Base-by-base conservation (phyloP, 352 stramenopile genomes). In the Pelagophyceae sp. region DNA sequence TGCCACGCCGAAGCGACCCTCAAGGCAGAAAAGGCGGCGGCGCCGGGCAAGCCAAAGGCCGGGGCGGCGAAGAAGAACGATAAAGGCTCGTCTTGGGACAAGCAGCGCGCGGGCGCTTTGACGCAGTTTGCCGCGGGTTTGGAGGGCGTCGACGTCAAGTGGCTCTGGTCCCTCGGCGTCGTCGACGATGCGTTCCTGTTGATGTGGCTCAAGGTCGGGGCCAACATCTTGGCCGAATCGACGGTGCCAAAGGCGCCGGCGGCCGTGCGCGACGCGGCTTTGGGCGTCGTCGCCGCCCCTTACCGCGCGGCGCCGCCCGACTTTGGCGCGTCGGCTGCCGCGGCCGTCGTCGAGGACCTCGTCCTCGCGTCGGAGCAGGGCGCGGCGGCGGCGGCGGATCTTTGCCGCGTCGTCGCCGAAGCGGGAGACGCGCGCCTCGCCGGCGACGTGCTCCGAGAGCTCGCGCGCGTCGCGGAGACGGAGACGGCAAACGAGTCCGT, bases 261-360 rank as follows among this genome's bases (percentile, higher is more conserved):
- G 29, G 61, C 61, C 3, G 17, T 38, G 2, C 11, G 23, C 11
- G 67, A 50, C 2, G 67, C 67, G 2, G 67, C 67, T 33, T 58
- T 32, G 35, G 35, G 17, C 35, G 11, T 51, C 67, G 67, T 74
- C 35, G 35, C 2, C 35, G 67, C 11, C 2, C 17, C 67, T 0
- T 37, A 58, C 38, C 1, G 0, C 15, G 25, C 15, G 17, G 67
- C 35, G 15, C 67, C 67, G 2, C 17, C 38, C 23, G 67, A 58
- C 19, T 74, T 74, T n/a, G 67, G 2, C 2, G 11, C 35, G 15
- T 23, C 23, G 35, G 67, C 67, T 5, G 67, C 67, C 15, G 67
- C 67, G 35, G 67, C 67, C 20, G 2, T 74, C 33, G 67, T 74
- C 35, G 67, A 74, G 38, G 67, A 74, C 38, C 27, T 74, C 33